Percentiles rank a stretch among this genome's conserved stretches.
Evolutionary conservation across 2,329 filamentous ascomycete species (phyloP).

Genomic region (Fusarium sambucinum): DNA sequence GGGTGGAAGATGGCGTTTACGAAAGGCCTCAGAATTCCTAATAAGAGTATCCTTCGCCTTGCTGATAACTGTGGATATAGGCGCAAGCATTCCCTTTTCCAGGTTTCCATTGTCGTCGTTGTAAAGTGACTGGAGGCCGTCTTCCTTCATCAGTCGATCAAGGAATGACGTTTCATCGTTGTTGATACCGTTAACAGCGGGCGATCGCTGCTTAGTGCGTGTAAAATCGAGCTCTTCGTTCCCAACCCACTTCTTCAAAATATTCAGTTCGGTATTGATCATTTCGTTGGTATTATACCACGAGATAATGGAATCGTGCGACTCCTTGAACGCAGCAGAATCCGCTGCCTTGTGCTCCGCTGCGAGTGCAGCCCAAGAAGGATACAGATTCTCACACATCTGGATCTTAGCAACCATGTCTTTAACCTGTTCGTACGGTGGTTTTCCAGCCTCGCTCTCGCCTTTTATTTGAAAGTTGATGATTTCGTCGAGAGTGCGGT

Average conservation of each 20-base stretch:
- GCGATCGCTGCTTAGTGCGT: slow-evolving; percentile 76
- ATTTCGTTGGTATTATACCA: slow-evolving; percentile 98
- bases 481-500: slow-evolving; percentile 84
- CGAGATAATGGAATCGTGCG: slow-evolving; percentile 88
- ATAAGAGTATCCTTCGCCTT: slow-evolving; percentile 96
- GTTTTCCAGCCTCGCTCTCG: slow-evolving; percentile 89
- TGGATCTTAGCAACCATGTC: slow-evolving; percentile 93
- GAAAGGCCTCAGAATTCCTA: slow-evolving; percentile 84
- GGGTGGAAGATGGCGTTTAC: slow-evolving; percentile 89
- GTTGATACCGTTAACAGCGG: slow-evolving; percentile 74
- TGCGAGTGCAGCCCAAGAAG: slow-evolving; percentile 80
- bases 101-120: slow-evolving; percentile 68
- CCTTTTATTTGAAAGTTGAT: slow-evolving; percentile 95
- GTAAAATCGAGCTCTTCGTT: slow-evolving; percentile 95
- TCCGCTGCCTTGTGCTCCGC: slow-evolving; percentile 80
- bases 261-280: slow-evolving; percentile 93
- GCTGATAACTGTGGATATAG: slow-evolving; percentile 86
- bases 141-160: slow-evolving; percentile 94
- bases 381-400: slow-evolving; percentile 86
- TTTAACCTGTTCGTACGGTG: slow-evolving; percentile 87
- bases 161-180: slow-evolving; percentile 93
- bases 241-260: slow-evolving; percentile 95
- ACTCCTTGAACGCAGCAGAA: slow-evolving; percentile 81
- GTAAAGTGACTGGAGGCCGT: slow-evolving; percentile 91
- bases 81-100: slow-evolving; percentile 81